These are phyloP conservation scores for Anthoceros angustus DNA, from an alignment of 225 moss, liverwort and hornwort species.

Conservation along the genomic window DNA sequence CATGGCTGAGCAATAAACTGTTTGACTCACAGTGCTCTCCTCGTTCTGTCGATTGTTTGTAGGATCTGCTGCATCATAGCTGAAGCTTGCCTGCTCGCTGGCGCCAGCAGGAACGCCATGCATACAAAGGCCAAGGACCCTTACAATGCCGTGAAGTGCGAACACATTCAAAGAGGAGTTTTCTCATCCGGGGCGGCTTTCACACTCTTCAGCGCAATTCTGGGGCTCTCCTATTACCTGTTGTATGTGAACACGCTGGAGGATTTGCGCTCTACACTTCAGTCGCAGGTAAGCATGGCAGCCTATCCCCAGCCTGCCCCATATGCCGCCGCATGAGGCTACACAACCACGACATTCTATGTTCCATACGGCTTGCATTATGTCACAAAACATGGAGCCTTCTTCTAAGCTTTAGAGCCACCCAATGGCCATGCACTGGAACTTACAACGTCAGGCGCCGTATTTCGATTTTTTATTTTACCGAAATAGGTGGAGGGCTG, in stretches of 20 bases:
- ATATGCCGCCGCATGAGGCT: neutral
- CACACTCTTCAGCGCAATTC: neutral
- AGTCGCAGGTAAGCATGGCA: neutral
- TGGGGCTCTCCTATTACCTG: neutral
- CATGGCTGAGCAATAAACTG: no score
- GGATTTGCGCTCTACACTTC: neutral
- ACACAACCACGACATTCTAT: neutral
- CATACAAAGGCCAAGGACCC: neutral
- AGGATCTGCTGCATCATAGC: constrained; percentile 3
- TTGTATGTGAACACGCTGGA: neutral
- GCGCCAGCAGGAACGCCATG: neutral
- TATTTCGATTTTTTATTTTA: no score
- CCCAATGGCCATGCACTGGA: no score
- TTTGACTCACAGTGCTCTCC: no score
- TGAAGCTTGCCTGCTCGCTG: neutral
- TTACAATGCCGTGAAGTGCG: neutral
- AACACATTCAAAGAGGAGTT: neutral
- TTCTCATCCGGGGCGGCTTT: neutral
- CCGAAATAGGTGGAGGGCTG: no score
- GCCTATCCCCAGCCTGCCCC: neutral
- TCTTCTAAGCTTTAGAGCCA: no score
- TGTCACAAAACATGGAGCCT: no score
- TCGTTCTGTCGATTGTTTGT: neutral
- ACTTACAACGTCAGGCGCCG: no score
- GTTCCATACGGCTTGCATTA: no score